phyloP scores from a whole-genome alignment of 23 red algal genomes.

The Gracilaria gracilis region DNA sequence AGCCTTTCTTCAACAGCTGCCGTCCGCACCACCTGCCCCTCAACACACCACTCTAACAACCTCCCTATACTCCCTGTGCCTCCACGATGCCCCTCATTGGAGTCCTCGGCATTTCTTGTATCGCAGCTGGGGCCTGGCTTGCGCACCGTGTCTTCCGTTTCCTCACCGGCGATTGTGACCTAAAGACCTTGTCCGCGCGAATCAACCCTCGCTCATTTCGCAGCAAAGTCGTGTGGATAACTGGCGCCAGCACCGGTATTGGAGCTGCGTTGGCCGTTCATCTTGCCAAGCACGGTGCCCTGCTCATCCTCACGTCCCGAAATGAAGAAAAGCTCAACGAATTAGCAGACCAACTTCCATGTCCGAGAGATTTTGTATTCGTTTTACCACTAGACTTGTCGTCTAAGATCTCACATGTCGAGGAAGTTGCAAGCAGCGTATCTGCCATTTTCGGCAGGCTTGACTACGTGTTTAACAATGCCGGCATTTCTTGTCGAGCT shows the following conservation, averaged over 20 bases:
- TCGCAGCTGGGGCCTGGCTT: constrained; percentile 36
- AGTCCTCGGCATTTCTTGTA: constrained; percentile 5
- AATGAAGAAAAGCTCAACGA: constrained; percentile 31
- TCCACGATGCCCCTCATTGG: background rate
- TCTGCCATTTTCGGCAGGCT: constrained; percentile 33
- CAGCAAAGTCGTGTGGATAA: constrained; percentile 74
- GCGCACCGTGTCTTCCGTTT: constrained; percentile 32
- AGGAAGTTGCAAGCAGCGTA: constrained; percentile 30
- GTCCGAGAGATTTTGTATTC: constrained; percentile 26
- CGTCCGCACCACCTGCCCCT: background rate
- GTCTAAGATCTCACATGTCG: constrained; percentile 17
- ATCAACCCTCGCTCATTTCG: constrained; percentile 16
- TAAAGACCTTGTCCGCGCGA: constrained; percentile 22
- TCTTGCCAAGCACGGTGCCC: constrained; percentile 62
- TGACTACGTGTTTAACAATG: constrained; percentile 83
- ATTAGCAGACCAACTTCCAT: constrained; percentile 46
- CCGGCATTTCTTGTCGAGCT: constrained; percentile 45
- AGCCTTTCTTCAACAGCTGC: background rate
- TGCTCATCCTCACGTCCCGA: constrained; percentile 71
- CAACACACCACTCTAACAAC: background rate
- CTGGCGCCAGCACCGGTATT: constrained; percentile 73
- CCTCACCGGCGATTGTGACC: constrained; percentile 56
- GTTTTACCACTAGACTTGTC: constrained; percentile 55
- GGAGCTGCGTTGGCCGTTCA: constrained; percentile 60
- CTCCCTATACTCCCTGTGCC: background rate